Evolutionary conservation across 2,329 filamentous ascomycete species (phyloP), one percentile per base, ranked within the genome.

Genomic region (Claviceps capensis): DNA sequence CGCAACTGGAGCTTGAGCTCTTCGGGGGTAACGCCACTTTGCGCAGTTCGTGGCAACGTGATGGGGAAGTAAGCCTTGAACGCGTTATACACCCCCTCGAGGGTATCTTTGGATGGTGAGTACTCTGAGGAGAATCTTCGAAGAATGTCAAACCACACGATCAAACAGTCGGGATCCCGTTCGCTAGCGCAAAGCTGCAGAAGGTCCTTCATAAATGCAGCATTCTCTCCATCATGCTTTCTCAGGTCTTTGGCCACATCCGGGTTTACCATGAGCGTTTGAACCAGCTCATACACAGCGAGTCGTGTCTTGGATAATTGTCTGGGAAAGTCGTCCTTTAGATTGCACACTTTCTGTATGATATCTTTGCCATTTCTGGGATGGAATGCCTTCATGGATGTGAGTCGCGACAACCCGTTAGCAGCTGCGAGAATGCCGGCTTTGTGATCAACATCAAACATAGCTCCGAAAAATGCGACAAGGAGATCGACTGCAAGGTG

Each of bases 21-120:
- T 38, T 80, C 76, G 5, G 77, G 74, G 1, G 77, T 81, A 41
- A 81, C 71, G 5, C 71, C 70, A 37, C 72, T 73, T 23, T 74
- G 71, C 0, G 77, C 72, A 51, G 71, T 70, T 30, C 77, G 70
- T 14, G 68, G 68, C 44, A 82, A 64, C 0, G 77, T 78, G 52
- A 82, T 81, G 16, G 78, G 78, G 55, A 80, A 82, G 60, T 81
- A 82, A 34, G 74, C 74, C 14, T 79, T 79, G 62, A 79, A 80
- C 1, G 72, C 65, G 51, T 72, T 72, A 61, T 79, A 81, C 2
- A 77, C 67, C 52, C 75, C 71, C 36, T 72, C 70, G 8, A 72
- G 65, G 2, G 77, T 65, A 8, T 75, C 72, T 4, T 69, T 55
- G 0, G 75, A 70, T 1, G 72, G 66, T 0, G 67, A 65, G 49